Evolutionary conservation across 2,329 filamentous ascomycete species (phyloP), one percentile per base, ranked within the genome.

Genomic region (Fusarium penzigii): DNA sequence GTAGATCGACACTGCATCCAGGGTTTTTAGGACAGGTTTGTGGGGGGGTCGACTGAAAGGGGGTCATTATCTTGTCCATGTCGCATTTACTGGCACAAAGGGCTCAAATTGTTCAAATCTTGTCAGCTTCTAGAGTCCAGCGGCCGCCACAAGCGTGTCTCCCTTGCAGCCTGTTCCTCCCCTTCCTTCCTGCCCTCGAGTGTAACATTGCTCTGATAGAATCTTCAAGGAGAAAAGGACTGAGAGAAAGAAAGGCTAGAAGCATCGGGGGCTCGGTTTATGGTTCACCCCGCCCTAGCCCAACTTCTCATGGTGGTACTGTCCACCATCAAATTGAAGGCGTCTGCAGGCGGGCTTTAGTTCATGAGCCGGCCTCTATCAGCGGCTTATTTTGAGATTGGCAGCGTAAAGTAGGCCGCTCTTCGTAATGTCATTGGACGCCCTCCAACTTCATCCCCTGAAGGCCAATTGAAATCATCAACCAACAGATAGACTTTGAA

Each of bases 121-220:
- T 9, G 13, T 36, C 13, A 5, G 3, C 10, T 36, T 36, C 32
- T 36, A 5, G 32, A 36, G 32, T 9, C 9, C 10, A 36, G 46
- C 48, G 53, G 46, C 62, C 59, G 59, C 59, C 62, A 61, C 62
- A 61, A 58, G 53, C 59, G 57, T 56, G 52, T 50, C 58, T 7
- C 20, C 20, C 20, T 25, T 5, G 20, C 20, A 25, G 57, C 42
- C 51, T 55, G 39, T 39, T 56, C 42, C 7, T 25, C 20, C 7
- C 20, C 7, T 7, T 25, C 5, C 20, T 25, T 25, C 7, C 20
- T 25, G 20, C 7, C 7, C 20, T 25, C 20, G 20, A 25, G 20
- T 25, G 20, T 25, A 25, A 25, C 20, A 25, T 25, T 4, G 7
- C 7, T 7, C 20, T 25, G 20, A 25, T 25, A 25, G 20, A 25